Evolutionary conservation across 371 early-diverging fungal genomes (phyloP).

Genomic region (Mortierella sp.): DNA sequence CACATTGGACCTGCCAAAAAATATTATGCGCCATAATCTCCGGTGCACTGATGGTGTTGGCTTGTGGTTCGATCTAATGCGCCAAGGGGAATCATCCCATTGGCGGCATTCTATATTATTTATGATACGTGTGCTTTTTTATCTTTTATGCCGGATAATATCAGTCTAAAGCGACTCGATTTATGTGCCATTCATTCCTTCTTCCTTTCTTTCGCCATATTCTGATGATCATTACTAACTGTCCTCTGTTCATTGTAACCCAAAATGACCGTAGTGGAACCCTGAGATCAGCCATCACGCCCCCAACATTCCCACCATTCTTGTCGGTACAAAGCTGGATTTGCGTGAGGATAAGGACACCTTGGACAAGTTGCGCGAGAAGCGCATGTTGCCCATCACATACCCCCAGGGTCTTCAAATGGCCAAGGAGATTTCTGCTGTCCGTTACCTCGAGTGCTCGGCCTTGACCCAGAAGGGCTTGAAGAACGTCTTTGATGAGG

Average conservation of each 20-base stretch:
- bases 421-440: conserved; percentile 92
- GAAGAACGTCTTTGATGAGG: conserved; percentile 98
- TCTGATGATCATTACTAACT: not conserved
- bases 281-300: conserved; percentile 97
- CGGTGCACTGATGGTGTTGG: too few relatives aligned
- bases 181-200: not conserved
- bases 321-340: conserved; percentile 99
- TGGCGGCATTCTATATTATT: too few relatives aligned
- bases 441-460: conserved; percentile 97
- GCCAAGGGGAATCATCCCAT: too few relatives aligned
- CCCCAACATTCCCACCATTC: conserved; percentile 94
- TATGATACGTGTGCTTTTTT: too few relatives aligned
- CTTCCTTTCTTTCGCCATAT: not conserved
- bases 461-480: conserved; percentile 98
- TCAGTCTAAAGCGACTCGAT: too few relatives aligned
- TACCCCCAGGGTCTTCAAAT: conserved; percentile 91
- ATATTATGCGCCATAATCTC: too few relatives aligned
- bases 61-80: too few relatives aligned
- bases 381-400: conserved; percentile 91
- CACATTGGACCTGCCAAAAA: too few relatives aligned
- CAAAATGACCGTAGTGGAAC: conserved; percentile 75
- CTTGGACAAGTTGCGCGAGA: conserved; percentile 86
- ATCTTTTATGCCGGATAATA: too few relatives aligned
- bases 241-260: not conserved
- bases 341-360: conserved; percentile 93